Percentiles rank a stretch among this genome's conserved stretches.
Conservation (phyloP, 306 rosid species). For the Chamaecrista fasciculata region DNA sequence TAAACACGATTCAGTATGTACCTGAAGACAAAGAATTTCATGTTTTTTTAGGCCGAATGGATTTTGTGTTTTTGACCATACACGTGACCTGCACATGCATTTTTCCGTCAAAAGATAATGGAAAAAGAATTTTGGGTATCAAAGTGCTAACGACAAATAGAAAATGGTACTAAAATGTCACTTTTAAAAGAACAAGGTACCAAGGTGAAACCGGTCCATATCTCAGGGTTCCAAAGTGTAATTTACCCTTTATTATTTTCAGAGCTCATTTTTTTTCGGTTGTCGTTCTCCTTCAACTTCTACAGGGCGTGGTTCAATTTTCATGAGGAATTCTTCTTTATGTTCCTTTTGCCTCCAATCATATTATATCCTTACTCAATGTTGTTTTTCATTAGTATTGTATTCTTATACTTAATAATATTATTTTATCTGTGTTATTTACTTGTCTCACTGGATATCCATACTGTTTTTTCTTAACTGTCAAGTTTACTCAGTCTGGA, state of each 20-base stretch:
- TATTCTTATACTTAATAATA: background rate
- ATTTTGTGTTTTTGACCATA: too few relatives aligned
- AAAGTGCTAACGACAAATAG: too few relatives aligned
- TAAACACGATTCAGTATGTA: too few relatives aligned
- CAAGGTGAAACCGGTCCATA: too few relatives aligned
- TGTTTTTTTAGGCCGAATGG: too few relatives aligned
- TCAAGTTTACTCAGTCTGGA: constrained; percentile 76
- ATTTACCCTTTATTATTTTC: background rate
- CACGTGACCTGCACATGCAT: too few relatives aligned
- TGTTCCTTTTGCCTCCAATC: constrained; percentile 77
- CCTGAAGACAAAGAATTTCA: too few relatives aligned
- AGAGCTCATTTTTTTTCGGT: background rate
- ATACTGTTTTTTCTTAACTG: constrained; percentile 46
- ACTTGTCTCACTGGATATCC: background rate
- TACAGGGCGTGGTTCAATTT: constrained; percentile 85
- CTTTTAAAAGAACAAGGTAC: too few relatives aligned
- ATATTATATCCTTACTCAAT: constrained; percentile 64
- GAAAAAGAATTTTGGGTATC: too few relatives aligned
- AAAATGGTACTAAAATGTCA: too few relatives aligned
- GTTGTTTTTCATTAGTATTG: background rate
- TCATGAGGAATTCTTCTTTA: constrained; percentile 78
- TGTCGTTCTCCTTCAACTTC: constrained; percentile 6
- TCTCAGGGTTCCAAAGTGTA: too few relatives aligned
- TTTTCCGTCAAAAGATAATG: too few relatives aligned
- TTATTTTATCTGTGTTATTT: background rate